Base-by-base conservation (phyloP, 129 eudicot species). In the Solidago caesia region DNA sequence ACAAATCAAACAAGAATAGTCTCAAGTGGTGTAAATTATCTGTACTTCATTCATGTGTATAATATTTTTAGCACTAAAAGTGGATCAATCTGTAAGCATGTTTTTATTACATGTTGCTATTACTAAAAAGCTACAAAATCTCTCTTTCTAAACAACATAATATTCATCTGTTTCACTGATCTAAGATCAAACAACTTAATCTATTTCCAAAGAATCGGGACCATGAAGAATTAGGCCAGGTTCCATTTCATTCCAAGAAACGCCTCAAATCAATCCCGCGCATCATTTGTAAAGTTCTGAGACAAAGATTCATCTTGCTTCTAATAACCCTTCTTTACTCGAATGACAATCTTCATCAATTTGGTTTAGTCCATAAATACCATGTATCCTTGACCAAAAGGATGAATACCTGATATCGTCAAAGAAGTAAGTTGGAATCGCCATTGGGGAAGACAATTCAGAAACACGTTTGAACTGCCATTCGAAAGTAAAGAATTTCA, bases 391-490 rank as follows among this genome's bases (percentile, higher is more conserved):
- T 7, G 39, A 48, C 62, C 43, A 49, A 51, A 51, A 51, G 6
- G 4, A 13, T 51, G 53, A 70, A 72, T 67, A 52, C 73, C 64
- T 73, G 12, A 70, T 64, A 26, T 75, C 83, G 5, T 82, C 81
- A 70, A 88, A 91, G 46, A 75, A 86, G 0, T 75, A 75, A 57
- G 66, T 67, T 39, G 93, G 93, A 49, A 90, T 80, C 62, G 73
- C 85, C 5, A 63, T 46, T 45, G 81, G 87, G 7, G 91, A 78
- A 14, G 82, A 71, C 75, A 91, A 82, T 57, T 83, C 69, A 0
- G 90, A 82, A 16, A 86, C 97, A 5, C 85, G 81, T 71, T 88
- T 83, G 71, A 84, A 91, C 97, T 90, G 93, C 44, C 44, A 47
- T 29, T 64, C 16, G 41, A 83, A 69, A 53, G 27, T n/a, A 61